Conservation (phyloP, 805 yeast genomes). For the Tetrapisispora pingtungensis region DNA sequence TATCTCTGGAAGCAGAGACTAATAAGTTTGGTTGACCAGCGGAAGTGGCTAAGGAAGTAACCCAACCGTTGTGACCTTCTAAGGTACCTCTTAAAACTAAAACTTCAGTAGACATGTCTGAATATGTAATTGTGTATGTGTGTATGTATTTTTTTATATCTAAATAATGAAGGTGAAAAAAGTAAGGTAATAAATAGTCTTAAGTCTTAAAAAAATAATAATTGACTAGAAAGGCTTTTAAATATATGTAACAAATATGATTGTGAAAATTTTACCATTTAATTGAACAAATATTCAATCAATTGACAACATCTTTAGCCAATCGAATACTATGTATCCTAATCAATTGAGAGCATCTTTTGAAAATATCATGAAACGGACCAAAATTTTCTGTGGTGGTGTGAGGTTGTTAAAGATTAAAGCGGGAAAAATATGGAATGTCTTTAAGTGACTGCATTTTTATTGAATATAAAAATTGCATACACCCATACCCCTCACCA, state of each 20-base stretch:
- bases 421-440: background rate
- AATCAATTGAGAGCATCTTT: background rate
- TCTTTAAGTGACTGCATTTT: background rate
- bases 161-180: no score
- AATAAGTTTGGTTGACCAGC: constrained; percentile 96
- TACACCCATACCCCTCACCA: background rate
- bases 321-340: background rate
- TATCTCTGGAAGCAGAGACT: constrained; percentile 98
- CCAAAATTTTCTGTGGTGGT: background rate
- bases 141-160: background rate
- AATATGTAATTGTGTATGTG: background rate
- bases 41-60: constrained; percentile 96
- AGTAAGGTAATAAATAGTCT: no score
- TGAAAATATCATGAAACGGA: background rate
- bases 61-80: constrained; percentile 97
- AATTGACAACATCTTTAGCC: no score
- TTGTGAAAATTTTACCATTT: background rate
- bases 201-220: no score
- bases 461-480: background rate
- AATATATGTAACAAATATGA: no score
- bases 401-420: background rate
- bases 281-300: background rate
- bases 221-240: no score
- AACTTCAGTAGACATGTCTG: constrained; percentile 48
- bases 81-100: constrained; percentile 99